Evolutionary conservation across 1,139 yeast genomes (phyloP).

Genomic region (Kluyveromyces sp.): DNA sequence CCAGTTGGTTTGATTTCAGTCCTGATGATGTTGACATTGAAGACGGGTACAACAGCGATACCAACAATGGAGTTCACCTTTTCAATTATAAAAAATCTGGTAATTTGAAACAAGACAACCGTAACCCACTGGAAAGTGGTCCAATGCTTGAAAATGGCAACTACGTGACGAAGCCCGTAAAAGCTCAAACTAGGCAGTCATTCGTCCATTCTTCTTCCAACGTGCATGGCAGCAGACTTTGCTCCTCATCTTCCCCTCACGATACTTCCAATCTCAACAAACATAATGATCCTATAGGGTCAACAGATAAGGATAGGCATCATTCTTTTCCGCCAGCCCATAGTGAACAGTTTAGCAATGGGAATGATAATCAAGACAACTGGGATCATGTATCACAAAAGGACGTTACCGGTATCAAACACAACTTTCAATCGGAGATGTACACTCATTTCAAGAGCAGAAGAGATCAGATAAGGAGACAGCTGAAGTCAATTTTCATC

Average conservation of each 20-base stretch:
- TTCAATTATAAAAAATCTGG: neutral
- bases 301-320: neutral
- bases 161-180: neutral
- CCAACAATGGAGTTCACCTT: constrained; percentile 19
- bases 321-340: neutral
- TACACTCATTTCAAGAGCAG: constrained; percentile 53
- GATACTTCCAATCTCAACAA: neutral
- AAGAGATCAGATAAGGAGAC: constrained; percentile 63
- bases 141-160: neutral
- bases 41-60: constrained; percentile 23
- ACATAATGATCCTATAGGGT: neutral
- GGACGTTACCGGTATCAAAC: constrained; percentile 26
- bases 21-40: constrained; percentile 28
- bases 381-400: neutral
- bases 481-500: constrained; percentile 71
- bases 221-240: neutral
- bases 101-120: neutral
- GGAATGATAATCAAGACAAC: neutral
- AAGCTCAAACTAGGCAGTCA: neutral
- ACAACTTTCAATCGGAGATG: constrained; percentile 50
- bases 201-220: neutral
- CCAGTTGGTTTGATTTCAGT: constrained; percentile 15
- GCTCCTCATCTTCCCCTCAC: neutral
- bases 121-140: neutral
- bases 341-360: neutral